phyloP scores from a whole-genome alignment of 805 yeast genomes.

The Candida adriatica region DNA sequence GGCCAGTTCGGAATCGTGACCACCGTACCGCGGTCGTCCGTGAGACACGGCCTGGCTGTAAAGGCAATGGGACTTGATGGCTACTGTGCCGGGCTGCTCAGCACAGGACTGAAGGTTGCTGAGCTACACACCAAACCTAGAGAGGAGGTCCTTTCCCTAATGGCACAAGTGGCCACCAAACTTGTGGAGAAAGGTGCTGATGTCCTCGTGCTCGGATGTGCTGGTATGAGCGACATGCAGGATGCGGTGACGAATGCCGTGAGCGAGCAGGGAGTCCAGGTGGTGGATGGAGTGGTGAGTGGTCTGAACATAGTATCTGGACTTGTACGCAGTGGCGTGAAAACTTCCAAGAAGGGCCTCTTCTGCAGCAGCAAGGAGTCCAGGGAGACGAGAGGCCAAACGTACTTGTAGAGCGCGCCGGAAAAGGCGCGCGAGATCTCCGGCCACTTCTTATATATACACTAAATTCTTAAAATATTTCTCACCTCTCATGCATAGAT shows the following conservation, averaged over 20 bases:
- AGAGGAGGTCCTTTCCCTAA: constrained; percentile 23
- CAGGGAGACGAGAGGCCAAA: constrained; percentile 19
- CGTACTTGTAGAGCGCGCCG: constrained; percentile 14
- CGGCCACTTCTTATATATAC: too few relatives aligned
- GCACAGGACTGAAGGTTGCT: constrained; percentile 27
- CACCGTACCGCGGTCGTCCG: constrained; percentile 26
- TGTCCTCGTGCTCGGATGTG: constrained; percentile 25
- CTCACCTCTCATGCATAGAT: neutral
- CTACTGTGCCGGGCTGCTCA: constrained; percentile 28
- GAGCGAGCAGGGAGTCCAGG: constrained; percentile 15
- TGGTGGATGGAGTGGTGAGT: constrained; percentile 23
- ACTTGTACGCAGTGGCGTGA: constrained; percentile 19
- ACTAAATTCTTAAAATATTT: too few relatives aligned
- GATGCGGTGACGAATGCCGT: constrained; percentile 21
- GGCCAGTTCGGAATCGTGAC: constrained; percentile 29
- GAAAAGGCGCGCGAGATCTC: too few relatives aligned
- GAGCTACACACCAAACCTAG: constrained; percentile 28
- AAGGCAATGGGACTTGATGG: constrained; percentile 24
- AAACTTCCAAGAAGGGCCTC: constrained; percentile 25
- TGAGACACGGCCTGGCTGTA: constrained; percentile 27
- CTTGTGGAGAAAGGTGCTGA: constrained; percentile 27
- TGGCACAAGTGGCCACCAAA: constrained; percentile 21
- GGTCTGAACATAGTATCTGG: constrained; percentile 23
- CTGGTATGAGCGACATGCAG: constrained; percentile 28
- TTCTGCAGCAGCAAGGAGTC: constrained; percentile 19